Evolutionary conservation across 257 asterid genomes (phyloP), one percentile per base, ranked within the genome.

Genomic region (Solanum ahanhuiri): DNA sequence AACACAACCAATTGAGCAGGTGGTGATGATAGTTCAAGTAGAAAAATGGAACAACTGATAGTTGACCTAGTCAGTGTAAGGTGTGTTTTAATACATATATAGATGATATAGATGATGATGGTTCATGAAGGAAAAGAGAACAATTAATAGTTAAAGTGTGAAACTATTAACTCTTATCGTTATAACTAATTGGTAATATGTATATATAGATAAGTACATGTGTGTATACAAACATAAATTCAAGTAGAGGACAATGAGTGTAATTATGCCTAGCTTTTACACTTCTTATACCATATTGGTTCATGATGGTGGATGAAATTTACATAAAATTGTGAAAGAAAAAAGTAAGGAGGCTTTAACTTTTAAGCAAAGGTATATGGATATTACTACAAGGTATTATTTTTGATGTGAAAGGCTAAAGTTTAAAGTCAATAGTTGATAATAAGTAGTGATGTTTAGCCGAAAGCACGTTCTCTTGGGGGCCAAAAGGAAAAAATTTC

Each of bases 221-320:
- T 34, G 39, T 58, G 23, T 18, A 18, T 31, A 9, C 22, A n/a
- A 0, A 69, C 41, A 22, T 5, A 20, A 5, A 34, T n/a, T 45
- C 14, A 60, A 23, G 39, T 28, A 7, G 25, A 63, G 31, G 18
- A 33, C 28, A 43, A 12, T 37, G 31, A 18, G 8, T 34, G 76
- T 2, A 28, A 43, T 17, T 77, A 12, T 77, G n/a, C 25, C 64
- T 69, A 31, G 41, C 77, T 23, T 63, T 15, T 83, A 82, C 79
- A 18, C 73, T 8, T 34, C 85, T 63, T 69, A 60, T 85, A 39
- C 72, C 51, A 67, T n/a, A 31, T 6, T 73, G 76, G n/a, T 5
- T 75, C 58, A 82, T 25, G 20, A 67, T 73, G 88, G 81, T 88
- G 81, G 90, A 84, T 39, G 33, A 48, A 48, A 39, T 64, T 51